Base-by-base conservation (phyloP, 495 filamentous ascomycete genomes). In the Xylaria grammica region DNA sequence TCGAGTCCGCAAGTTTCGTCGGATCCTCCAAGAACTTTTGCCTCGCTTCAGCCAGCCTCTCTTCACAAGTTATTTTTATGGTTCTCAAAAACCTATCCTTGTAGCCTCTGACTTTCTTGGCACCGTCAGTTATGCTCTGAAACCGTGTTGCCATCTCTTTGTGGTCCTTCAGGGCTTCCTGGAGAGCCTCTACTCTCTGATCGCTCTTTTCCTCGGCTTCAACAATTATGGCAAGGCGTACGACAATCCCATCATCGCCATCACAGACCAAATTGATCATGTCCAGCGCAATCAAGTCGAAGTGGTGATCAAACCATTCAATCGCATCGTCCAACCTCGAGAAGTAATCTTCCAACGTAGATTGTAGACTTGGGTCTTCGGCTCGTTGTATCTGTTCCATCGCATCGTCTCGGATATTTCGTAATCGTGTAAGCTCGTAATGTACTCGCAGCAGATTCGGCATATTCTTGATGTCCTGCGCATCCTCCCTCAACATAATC, bases 161-260 rank as follows among this genome's bases (percentile, higher is more conserved):
- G 74, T 97, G 94, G 67, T 97, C 94, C 65, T 91, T 92, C 74
- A 97, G 87, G 5, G 96, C 96, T 70, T 97, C 94, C 70, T 97
- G 93, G 54, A 98, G 77, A 3, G 95, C 95, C 65, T 90, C 83
- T 26, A 96, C 92, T 50, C 91, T 89, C 71, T 92, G 91, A 72
- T 99, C 95, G 60, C 90, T 94, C 80, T 93, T 94, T 80, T 98
- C 96, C 73, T 99, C 95, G 42, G 95, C 94, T 75, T 95, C 89
- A 24, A 98, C 91, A 57, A 99, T 87, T 57, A 98, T 82, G 3
- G 94, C 96, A 57, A 98, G 81, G 44, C 95, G 85, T 40, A 97
- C 94, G 15, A 99, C 91, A 75, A 97, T 83, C 54, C 92, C 91
- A 64, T 86, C 86, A 69, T 97, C 97, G 58, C 92, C 95, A 36